Conservation (phyloP, 306 rosid genomes). For the Dalbergia cochinchinensis region DNA sequence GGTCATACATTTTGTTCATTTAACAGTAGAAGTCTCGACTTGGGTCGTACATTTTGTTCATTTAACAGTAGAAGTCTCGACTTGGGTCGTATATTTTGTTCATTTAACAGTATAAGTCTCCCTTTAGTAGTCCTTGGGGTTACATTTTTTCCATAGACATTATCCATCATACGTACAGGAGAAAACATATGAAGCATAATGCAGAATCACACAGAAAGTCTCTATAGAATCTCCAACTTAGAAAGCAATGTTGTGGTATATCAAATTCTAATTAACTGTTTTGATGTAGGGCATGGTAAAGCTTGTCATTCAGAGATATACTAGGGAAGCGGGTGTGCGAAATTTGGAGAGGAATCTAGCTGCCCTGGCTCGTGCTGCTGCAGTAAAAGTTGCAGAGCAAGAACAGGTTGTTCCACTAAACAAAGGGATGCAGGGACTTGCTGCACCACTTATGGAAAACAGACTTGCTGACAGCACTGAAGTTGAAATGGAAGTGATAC, state of each 20-base stretch:
- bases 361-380: constrained; percentile 98
- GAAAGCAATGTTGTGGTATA: constrained; percentile 13
- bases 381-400: constrained; percentile 94
- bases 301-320: constrained; percentile 85
- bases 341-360: constrained; percentile 93
- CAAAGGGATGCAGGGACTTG: constrained; percentile 81
- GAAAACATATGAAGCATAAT: constrained; percentile 6
- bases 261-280: constrained; percentile 33
- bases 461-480: constrained; percentile 93
- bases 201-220: not conserved
- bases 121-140: constrained; percentile 17
- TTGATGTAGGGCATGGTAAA: constrained; percentile 79
- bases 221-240: not conserved
- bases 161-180: constrained; percentile 12
- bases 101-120: constrained; percentile 12
- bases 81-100: too few species aligned
- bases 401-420: constrained; percentile 76
- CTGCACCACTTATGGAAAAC: constrained; percentile 86
- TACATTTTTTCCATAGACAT: constrained; percentile 26
- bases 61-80: constrained; percentile 13
- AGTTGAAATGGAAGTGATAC: constrained; percentile 98
- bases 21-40: constrained; percentile 4
- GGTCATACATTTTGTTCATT: constrained; percentile 12
- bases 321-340: constrained; percentile 99
- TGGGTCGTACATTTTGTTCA: constrained; percentile 5